Percentiles rank a stretch among this genome's conserved stretches.
Evolutionary conservation across 2,329 filamentous ascomycete species (phyloP).

Genomic region (Fusarium sp.): DNA sequence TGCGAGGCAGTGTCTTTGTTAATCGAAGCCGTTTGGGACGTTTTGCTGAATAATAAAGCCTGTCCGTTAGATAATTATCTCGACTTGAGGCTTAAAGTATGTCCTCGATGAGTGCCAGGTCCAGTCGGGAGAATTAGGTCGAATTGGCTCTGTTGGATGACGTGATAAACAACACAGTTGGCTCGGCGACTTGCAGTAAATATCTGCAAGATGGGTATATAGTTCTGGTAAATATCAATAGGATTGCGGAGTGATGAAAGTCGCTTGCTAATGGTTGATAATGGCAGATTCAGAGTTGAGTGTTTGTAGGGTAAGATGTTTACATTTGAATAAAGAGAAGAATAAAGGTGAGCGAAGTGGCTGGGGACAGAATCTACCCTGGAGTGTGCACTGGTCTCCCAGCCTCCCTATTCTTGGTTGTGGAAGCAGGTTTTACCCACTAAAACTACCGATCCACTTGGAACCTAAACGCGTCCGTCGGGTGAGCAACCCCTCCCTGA

Average conservation of each 20-base stretch:
- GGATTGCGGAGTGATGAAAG: conserved; percentile 37
- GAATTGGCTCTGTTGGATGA: conserved; percentile 34
- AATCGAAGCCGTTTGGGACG: background rate
- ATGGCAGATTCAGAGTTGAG: conserved; percentile 46
- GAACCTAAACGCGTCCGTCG: conserved; percentile 39
- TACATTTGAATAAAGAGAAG: conserved; percentile 44
- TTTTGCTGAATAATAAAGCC: conserved; percentile 17
- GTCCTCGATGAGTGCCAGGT: conserved; percentile 42
- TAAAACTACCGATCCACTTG: conserved; percentile 26
- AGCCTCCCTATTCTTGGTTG: conserved; percentile 45
- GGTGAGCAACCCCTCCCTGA: conserved; percentile 36
- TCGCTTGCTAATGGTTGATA: conserved; percentile 43
- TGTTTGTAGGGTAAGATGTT: conserved; percentile 44
- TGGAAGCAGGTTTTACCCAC: conserved; percentile 36
- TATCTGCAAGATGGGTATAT: conserved; percentile 14
- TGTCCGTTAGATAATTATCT: conserved; percentile 20
- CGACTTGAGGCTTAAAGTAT: conserved; percentile 33
- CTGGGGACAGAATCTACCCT: conserved; percentile 48
- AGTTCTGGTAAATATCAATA: conserved; percentile 25
- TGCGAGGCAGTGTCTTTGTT: conserved; percentile 26
- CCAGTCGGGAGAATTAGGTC: conserved; percentile 29
- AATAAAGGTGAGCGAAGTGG: conserved; percentile 45
- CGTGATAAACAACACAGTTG: conserved; percentile 34
- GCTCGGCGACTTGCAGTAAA: conserved; percentile 18
- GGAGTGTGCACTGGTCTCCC: conserved; percentile 44